Evolutionary conservation across 176 grass and related monocot genomes (phyloP), one percentile per base, ranked within the genome.

Genomic region (Metroxylon sagu): DNA sequence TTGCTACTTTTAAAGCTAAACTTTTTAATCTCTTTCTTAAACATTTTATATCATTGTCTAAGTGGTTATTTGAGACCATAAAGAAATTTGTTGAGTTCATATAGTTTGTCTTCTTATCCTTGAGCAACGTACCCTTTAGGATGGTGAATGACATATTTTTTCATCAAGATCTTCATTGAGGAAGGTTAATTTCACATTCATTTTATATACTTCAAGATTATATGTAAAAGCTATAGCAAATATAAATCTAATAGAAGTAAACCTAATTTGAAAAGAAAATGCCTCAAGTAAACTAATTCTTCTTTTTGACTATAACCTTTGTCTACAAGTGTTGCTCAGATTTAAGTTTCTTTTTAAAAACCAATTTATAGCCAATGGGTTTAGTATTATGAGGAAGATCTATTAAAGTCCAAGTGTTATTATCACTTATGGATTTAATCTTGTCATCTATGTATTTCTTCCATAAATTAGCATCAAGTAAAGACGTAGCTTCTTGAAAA

Each of bases 201-300:
- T 23, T 23, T 23, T 23, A 23, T 23, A 23, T 23, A 23, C 21
- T 23, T 23, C 21, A 23, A 56, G 12, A 56, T 56, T 56, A 23
- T 25, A 26, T 6, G 23, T 56, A 25, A 6, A 16, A 23, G 18
- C 21, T 21, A 56, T 8, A 25, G 5, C 54, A 56, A 26, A 26
- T 18, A 56, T 56, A 25, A 56, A 6, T 56, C 54, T 56, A 56
- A 56, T 56, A 56, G 21, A 56, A 23, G 19, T 56, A 56, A 56
- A 21, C 23, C 2, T 56, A 21, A 4, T 56, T 23, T 21, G 4
- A 0, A 3, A 6, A 21, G 54, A 25, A 56, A 56, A 56, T 2
- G 5, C 12, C 12, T 56, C 18, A 56, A 56, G 23, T 56, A 56
- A 23, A 19, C 54, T 21, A 56, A 4, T 25, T 10, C 1, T 25